Conservation (phyloP, 805 yeast genomes). For the Yamadazyma takamatsuzukensis region DNA sequence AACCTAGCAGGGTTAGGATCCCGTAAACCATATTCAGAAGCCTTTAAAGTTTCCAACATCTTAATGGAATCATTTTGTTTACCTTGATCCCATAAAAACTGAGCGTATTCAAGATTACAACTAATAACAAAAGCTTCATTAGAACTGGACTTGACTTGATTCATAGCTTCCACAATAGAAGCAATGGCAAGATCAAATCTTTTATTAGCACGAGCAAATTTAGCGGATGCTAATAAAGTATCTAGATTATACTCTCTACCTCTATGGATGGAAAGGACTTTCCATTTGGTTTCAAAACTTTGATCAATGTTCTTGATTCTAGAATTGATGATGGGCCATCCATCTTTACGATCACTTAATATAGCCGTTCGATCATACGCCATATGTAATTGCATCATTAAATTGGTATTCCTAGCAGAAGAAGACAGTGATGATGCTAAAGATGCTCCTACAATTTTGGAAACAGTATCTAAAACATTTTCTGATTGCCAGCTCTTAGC, state of each 20-base stretch:
- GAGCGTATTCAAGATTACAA: slow-evolving; percentile 67
- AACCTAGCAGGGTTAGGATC: slow-evolving; percentile 33
- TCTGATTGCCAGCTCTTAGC: slow-evolving; percentile 46
- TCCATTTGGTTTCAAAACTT: slow-evolving; percentile 56
- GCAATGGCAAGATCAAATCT: slow-evolving; percentile 72
- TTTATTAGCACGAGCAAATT: slow-evolving; percentile 61
- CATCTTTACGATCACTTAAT: slow-evolving; percentile 7
- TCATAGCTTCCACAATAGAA: slow-evolving; percentile 59
- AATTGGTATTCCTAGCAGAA: slow-evolving; percentile 31
- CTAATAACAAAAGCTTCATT: slow-evolving; percentile 31
- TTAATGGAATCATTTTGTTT: slow-evolving; percentile 82
- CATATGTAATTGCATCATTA: slow-evolving; percentile 36
- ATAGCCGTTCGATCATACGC: slow-evolving; percentile 32
- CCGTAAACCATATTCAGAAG: slow-evolving; percentile 6
- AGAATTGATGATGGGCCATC: slow-evolving; percentile 20
- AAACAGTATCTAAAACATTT: slow-evolving; percentile 52
- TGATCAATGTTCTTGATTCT: slow-evolving; percentile 36
- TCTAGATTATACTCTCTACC: slow-evolving; percentile 26
- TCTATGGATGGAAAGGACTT: slow-evolving; percentile 55
- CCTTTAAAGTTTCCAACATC: slow-evolving; percentile 44
- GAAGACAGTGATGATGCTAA: slow-evolving; percentile 41
- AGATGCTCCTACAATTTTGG: slow-evolving; percentile 56
- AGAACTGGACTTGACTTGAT: slow-evolving; percentile 7
- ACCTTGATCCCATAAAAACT: slow-evolving; percentile 84
- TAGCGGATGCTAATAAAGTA: slow-evolving; percentile 57